phyloP scores from a whole-genome alignment of 1,284 basidiomycete genomes.

The Cutaneotrichosporon spelunceum region DNA sequence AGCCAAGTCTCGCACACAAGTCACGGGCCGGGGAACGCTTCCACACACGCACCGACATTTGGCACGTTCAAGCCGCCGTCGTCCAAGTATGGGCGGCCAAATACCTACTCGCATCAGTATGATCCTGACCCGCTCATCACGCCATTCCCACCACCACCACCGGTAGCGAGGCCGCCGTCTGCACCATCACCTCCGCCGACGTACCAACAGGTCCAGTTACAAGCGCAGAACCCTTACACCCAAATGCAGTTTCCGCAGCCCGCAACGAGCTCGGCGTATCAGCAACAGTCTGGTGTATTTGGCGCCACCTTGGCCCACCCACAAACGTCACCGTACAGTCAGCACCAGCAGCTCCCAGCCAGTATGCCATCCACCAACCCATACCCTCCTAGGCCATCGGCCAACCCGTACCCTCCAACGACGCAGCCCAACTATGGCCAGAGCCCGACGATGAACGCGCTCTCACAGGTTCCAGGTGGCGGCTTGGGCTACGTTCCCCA shows the following conservation, averaged over 20 bases:
- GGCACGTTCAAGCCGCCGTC: conserved; percentile 7
- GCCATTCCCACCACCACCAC: not conserved
- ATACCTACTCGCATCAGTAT: not conserved
- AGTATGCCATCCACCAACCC: not conserved
- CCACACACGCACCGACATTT: conserved; percentile 1
- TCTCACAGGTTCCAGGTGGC: not conserved
- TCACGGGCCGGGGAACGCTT: not conserved
- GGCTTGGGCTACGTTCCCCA: not conserved
- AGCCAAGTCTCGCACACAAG: not conserved
- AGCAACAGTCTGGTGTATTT: not conserved
- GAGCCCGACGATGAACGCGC: conserved; percentile 4
- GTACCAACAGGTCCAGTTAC: conserved; percentile 1
- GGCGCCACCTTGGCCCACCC: not conserved
- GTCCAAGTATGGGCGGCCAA: not conserved
- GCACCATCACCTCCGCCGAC: not conserved
- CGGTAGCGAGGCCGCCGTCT: not conserved
- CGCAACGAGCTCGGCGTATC: not conserved
- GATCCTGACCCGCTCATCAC: conserved; percentile 2
- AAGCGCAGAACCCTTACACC: not conserved
- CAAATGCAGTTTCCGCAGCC: not conserved
- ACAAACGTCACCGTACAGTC: not conserved
- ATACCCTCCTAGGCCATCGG: not conserved
- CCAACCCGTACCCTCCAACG: not conserved
- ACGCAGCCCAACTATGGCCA: not conserved
- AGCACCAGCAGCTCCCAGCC: not conserved